Evolutionary conservation across 2,329 filamentous ascomycete genomes (phyloP), one percentile per base, ranked within the genome.

Genomic region (Domatiomyces catenatus): DNA sequence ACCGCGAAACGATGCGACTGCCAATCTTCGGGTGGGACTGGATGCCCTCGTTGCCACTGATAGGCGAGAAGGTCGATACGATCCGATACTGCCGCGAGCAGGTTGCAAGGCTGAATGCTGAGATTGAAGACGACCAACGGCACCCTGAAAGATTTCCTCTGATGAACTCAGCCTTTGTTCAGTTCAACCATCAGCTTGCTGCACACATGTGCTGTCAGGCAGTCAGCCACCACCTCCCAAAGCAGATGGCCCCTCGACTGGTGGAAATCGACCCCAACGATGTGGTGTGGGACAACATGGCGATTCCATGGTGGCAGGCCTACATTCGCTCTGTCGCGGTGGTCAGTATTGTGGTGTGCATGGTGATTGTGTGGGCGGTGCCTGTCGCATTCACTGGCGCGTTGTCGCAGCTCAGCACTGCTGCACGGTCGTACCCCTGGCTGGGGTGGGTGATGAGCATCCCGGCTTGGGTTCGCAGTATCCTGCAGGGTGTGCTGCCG

Each of bases 161-260:
- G 46, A 93, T 95, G 88, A 94, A 86, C 61, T 94, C 90, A 0
- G 92, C 92, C 0, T 98, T 98, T 60, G 88, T 98, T 54, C 92
- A 98, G 64, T 98, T 98, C 74, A 94, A 98, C 62, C 84, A 95
- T 62, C 92, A 98, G 64, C 86, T 95, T 1, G 89, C 90, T 5
- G 92, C 92, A 0, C 92, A 98, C 62, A 96, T 98, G 92, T 92
- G 90, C 52, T 95, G 88, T 64, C 92, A 98, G 64, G 81, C 86
- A 46, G 75, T 93, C 45, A 88, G 84, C 42, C 88, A 96, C 64
- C 92, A 98, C 61, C 67, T 94, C 1, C 92, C 92, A 1, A 86
- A 86, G 59, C 85, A 94, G 45, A 98, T 98, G 92, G 77, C 86
- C 1, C 92, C 92, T 0, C 80, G 92, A 24, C 77, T 86, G 42